Conservation (phyloP, 2,329 filamentous ascomycete species). For the Aureobasidium lini region DNA sequence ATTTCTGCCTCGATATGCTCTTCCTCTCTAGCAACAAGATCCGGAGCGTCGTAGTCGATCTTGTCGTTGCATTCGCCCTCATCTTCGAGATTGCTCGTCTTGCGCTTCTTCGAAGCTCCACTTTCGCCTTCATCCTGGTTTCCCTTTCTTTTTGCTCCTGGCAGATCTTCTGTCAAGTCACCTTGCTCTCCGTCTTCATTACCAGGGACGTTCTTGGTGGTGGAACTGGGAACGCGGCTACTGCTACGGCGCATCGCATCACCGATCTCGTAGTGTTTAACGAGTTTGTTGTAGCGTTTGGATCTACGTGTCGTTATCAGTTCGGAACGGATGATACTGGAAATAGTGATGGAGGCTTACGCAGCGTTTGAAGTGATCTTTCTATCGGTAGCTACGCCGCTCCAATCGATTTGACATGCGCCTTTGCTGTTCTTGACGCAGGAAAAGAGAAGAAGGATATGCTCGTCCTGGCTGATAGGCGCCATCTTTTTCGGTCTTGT, state of each 20-base stretch:
- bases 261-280: constrained; percentile 43
- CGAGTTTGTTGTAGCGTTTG: constrained; percentile 60
- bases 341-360: constrained; percentile 42
- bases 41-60: not conserved
- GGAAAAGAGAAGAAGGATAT: constrained; percentile 58
- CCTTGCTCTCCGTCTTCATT: constrained; percentile 12
- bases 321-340: not conserved
- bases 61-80: not conserved
- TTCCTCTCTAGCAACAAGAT: not conserved
- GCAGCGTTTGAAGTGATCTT: constrained; percentile 59
- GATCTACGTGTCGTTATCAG: constrained; percentile 38
- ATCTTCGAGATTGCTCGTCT: constrained; percentile 5
- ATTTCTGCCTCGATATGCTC: not conserved
- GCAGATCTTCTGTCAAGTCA: not conserved
- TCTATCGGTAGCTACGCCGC: constrained; percentile 56
- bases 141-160: constrained; percentile 1
- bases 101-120: constrained; percentile 13
- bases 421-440: constrained; percentile 56
- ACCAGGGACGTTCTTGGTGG: constrained; percentile 7
- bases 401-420: constrained; percentile 59
- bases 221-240: constrained; percentile 7
- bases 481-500: constrained; percentile 4
- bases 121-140: not conserved
- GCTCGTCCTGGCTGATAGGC: constrained; percentile 35
- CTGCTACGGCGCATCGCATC: constrained; percentile 33